Conservation (phyloP, 208 protist genomes). For the Leishmania tarentolae region DNA sequence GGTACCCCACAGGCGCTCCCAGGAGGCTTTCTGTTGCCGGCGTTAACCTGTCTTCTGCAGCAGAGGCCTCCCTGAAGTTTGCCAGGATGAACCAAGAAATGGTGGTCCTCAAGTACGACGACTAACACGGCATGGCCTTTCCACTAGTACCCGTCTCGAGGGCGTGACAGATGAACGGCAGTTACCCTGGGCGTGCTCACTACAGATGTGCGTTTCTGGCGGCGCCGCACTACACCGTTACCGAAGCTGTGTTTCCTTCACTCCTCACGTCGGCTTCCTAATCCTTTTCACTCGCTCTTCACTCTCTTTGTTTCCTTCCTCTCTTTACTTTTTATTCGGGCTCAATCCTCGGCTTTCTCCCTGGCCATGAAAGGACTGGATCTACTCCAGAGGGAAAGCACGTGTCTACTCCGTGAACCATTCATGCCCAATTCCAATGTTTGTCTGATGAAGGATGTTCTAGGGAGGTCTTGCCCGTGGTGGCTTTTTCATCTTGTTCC, state of each 20-base stretch:
- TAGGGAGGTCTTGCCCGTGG: slow-evolving; percentile 3
- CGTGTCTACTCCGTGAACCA: no score
- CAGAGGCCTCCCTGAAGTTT: not conserved
- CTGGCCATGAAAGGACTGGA: not conserved
- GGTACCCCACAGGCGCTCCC: not conserved
- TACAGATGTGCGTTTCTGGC: not conserved
- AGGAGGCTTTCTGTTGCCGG: not conserved
- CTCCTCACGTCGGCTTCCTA: not conserved
- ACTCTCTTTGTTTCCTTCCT: not conserved
- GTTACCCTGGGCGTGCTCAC: no score
- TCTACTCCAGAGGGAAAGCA: no score
- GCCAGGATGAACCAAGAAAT: not conserved
- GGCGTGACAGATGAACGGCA: not conserved
- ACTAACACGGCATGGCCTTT: not conserved
- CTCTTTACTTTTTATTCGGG: not conserved
- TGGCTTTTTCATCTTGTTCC: not conserved
- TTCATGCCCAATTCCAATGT: not conserved
- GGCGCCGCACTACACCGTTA: not conserved
- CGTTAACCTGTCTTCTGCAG: not conserved
- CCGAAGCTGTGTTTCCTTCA: not conserved
- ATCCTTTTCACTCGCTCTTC: not conserved
- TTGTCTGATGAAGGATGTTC: not conserved
- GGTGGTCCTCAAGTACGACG: not conserved
- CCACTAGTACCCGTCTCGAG: not conserved
- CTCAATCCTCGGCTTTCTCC: not conserved